Conservation (phyloP, 2,329 filamentous ascomycete species). For the Coniochaeta prunicola region DNA sequence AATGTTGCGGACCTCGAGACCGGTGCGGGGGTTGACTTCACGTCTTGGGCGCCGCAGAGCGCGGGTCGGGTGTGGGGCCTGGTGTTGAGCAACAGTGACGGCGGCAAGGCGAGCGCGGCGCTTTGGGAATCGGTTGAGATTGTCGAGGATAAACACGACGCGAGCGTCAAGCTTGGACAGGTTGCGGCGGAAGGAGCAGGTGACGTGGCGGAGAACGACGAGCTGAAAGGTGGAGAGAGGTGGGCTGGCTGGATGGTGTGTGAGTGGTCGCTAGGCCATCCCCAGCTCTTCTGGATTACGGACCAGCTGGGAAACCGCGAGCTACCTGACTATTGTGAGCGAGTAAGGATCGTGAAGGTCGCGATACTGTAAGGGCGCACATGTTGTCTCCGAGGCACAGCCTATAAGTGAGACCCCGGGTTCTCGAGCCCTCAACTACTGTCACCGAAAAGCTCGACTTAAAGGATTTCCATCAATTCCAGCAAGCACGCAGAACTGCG, state of each 20-base stretch:
- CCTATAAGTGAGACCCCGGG: no score
- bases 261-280: slow-evolving; percentile 2
- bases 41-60: slow-evolving; percentile 1
- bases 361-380: background rate
- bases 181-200: background rate
- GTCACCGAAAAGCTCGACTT: no score
- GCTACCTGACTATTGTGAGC: slow-evolving; percentile 1
- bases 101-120: background rate
- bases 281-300: slow-evolving; percentile 4
- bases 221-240: background rate
- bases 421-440: no score
- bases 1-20: background rate
- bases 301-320: background rate
- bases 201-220: background rate
- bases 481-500: no score
- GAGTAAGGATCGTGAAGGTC: background rate
- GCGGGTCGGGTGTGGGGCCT: background rate
- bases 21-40: slow-evolving; percentile 1
- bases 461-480: no score
- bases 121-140: slow-evolving; percentile 3
- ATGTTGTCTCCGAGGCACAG: no score
- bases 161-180: background rate
- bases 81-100: background rate
- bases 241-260: slow-evolving; percentile 4
- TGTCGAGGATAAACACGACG: background rate